Evolutionary conservation across 805 yeast genomes (phyloP).

Genomic region (Priceomyces castillae): DNA sequence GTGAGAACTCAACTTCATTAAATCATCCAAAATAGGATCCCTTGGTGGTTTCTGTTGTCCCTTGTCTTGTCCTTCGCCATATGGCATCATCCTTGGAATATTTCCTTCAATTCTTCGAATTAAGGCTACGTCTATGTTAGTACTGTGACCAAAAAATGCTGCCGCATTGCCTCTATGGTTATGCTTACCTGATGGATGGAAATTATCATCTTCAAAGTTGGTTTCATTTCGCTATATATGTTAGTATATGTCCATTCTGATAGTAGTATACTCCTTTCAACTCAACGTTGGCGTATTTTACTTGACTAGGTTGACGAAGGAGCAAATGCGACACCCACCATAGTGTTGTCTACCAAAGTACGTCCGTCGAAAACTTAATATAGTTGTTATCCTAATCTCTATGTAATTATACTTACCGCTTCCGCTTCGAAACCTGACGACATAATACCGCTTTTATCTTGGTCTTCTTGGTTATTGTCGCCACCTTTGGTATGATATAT

Average conservation of each 20-base stretch:
- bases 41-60: constrained; percentile 13
- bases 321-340: background rate
- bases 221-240: background rate
- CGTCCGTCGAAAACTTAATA: too few relatives aligned
- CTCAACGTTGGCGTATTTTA: background rate
- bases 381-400: too few relatives aligned
- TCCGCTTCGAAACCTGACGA: background rate
- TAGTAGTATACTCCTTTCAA: background rate
- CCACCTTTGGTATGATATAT: background rate
- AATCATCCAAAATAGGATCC: constrained; percentile 34
- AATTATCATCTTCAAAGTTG: constrained; percentile 1
- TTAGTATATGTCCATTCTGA: constrained; percentile 1
- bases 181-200: constrained; percentile 7
- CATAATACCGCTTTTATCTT: background rate
- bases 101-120: constrained; percentile 11
- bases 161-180: background rate
- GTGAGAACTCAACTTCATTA: constrained; percentile 31
- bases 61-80: constrained; percentile 3
- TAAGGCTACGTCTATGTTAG: constrained; percentile 12
- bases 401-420: background rate
- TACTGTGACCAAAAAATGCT: background rate
- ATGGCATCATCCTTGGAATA: constrained; percentile 14
- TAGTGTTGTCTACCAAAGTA: too few relatives aligned
- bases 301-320: background rate
- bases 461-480: background rate